Base-by-base conservation (phyloP, 257 asterid genomes). In the Anisodus tanguticus region DNA sequence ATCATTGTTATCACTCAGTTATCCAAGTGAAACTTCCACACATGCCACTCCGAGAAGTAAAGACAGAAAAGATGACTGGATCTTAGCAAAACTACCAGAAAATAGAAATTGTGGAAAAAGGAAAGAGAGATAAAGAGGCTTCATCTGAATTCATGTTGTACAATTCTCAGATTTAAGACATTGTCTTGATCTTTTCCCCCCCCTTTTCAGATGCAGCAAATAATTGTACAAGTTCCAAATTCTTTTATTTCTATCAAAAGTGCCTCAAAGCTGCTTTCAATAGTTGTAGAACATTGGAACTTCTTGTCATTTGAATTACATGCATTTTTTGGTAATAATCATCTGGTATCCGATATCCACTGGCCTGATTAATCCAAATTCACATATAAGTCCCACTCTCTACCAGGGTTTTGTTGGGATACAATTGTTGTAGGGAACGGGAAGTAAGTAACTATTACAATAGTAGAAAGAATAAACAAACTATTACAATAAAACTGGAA, bases 111-210 rank as follows among this genome's bases (percentile, higher is more conserved):
- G 12, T 26, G 47, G 17, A 31, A 31, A 53, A 26, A 31, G 2
- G 6, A 22, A 31, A 31, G 35, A 53, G 26, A 53, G 26, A 77
- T 77, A 77, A 77, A 53, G 64, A 53, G 63, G 26, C 13, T 13
- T 53, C 49, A 77, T 7, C 64, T 53, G 82, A 77, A 53, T 71
- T 71, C 79, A 4, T 77, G 63, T 51, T 76, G 47, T 76, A 76
- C 26, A 51, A 53, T 53, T 76, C 1, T 8, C 6, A 43, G 15
- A 13, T 77, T 77, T 77, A 26, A 77, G 82, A 77, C 9, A 4
- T 15, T 7, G 81, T 51, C 81, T 76, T 26, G 63, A 76, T 49
- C 59, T 76, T 17, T 26, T 49, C 35, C 49, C 81, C 49, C 81
- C 45, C 15, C 22, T 53, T 51, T 7, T 76, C 81, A 76, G 45